Base-by-base conservation (phyloP, 768 basidiomycete species). In the Suillus variegatus region DNA sequence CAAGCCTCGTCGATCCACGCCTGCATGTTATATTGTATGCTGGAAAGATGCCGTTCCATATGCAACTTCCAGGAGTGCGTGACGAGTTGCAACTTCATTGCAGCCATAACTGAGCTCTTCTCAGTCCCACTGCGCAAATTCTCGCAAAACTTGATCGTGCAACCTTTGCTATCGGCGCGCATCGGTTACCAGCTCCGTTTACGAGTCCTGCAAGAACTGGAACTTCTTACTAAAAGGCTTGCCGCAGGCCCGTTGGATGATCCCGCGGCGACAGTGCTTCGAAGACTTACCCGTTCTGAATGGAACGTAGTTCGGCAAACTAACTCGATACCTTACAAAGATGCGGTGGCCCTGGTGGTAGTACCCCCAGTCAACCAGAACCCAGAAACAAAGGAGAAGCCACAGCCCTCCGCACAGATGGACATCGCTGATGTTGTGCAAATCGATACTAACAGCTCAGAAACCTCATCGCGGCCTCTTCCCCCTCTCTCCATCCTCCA, bases 151-250 rank as follows among this genome's bases (percentile, higher is more conserved):
- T 38, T 80, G 12, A 35, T 67, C 1, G 62, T 82, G 4, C 83
- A 84, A 65, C 73, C 83, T 16, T 77, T 82, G 41, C 75, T 91
- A 20, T 73, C 76, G 10, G 77, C 82, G 32, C 88, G 93, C 52
- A 82, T 92, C 43, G 79, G 79, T 2, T 88, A 93, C 70, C 80
- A 88, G 28, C 79, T 94, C 12, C 91, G 92, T 54, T 74, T 90
- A 16, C 86, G 93, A 20, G 83, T 93, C 14, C 77, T 94, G 2
- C 92, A 94, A 73, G 93, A 94, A 70, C 76, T 94, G 7, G 82
- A 88, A 46, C 74, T 93, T 6, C 75, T 94, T 49, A 79, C 77
- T 1, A 82, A 84, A 14, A 74, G 73, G 8, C 72, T 90, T 54
- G 74, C 79, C 67, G 64, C 35, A 68, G 60, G 56, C 63, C 57